Evolutionary conservation across 495 filamentous ascomycete species (phyloP).

Genomic region (Lichenothelia convexa): DNA sequence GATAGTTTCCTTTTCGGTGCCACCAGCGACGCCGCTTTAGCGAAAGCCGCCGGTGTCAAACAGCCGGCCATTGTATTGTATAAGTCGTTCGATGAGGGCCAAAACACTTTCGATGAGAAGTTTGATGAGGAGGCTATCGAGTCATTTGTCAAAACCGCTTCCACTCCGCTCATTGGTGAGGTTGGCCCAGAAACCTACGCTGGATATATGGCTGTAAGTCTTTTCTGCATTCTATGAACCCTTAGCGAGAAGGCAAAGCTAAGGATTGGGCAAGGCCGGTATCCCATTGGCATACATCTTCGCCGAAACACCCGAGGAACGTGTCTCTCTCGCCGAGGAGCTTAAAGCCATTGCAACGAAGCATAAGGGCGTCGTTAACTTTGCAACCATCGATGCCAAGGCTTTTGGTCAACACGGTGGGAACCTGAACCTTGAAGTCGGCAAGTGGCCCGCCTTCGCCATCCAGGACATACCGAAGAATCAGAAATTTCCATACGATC

Average conservation of each 20-base stretch:
- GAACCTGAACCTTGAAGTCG: conserved; percentile 92
- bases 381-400: conserved; percentile 94
- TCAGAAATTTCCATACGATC: conserved; percentile 89
- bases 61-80: conserved; percentile 82
- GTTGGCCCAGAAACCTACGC: conserved; percentile 96
- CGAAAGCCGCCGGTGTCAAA: conserved; percentile 74
- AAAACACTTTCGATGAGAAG: conserved; percentile 60
- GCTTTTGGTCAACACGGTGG: conserved; percentile 85
- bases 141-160: conserved; percentile 64
- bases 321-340: conserved; percentile 49
- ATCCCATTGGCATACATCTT: conserved; percentile 97
- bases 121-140: conserved; percentile 61
- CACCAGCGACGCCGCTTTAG: conserved; percentile 62
- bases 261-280: conserved; percentile 38
- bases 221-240: neutral
- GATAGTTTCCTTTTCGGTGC: conserved; percentile 87
- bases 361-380: conserved; percentile 76
- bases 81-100: conserved; percentile 97
- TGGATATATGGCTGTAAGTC: conserved; percentile 72
- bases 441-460: conserved; percentile 91
- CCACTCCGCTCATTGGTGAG: conserved; percentile 86
- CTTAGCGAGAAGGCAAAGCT: neutral
- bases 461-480: conserved; percentile 95
- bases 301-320: conserved; percentile 81
- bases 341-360: conserved; percentile 47